Evolutionary conservation across 1,284 basidiomycete genomes (phyloP).

Genomic region (Dichomitus squalens): DNA sequence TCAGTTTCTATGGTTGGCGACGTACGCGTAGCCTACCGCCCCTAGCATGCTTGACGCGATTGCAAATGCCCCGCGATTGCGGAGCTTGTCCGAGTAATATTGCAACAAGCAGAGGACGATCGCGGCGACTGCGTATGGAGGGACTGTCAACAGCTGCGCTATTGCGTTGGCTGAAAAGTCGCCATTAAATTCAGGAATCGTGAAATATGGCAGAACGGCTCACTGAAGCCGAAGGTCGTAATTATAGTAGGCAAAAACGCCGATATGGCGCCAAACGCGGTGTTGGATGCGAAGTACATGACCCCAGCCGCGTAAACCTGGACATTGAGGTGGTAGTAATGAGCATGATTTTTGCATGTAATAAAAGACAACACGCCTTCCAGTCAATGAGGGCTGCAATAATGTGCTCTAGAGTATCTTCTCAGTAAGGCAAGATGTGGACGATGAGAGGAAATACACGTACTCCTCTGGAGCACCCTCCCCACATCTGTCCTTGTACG

Average conservation of each 20-base stretch:
- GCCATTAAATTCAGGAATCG: background rate
- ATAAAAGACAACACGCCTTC: constrained; percentile 47
- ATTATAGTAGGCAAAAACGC: constrained; percentile 89
- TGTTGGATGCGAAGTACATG: constrained; percentile 80
- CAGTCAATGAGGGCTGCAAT: constrained; percentile 70
- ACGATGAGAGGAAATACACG: constrained; percentile 8
- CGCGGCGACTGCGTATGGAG: constrained; percentile 78
- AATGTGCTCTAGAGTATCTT: constrained; percentile 55
- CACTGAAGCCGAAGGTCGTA: constrained; percentile 65
- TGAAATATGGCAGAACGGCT: background rate
- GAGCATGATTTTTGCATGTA: background rate
- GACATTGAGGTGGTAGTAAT: background rate
- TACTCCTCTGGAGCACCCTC: constrained; percentile 67
- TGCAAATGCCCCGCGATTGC: constrained; percentile 69
- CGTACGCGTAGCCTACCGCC: constrained; percentile 69
- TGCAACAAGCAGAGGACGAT: constrained; percentile 64
- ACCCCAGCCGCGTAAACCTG: constrained; percentile 65
- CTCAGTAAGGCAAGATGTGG: background rate
- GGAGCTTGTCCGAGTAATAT: constrained; percentile 70
- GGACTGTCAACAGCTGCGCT: constrained; percentile 78
- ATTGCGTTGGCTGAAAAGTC: constrained; percentile 45
- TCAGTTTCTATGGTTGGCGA: too few species aligned
- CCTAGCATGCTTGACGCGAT: constrained; percentile 49
- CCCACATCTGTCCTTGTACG: constrained; percentile 68
- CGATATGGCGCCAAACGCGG: constrained; percentile 75